Base-by-base conservation (phyloP, 768 basidiomycete genomes). In the Pleurotus cornucopiae region DNA sequence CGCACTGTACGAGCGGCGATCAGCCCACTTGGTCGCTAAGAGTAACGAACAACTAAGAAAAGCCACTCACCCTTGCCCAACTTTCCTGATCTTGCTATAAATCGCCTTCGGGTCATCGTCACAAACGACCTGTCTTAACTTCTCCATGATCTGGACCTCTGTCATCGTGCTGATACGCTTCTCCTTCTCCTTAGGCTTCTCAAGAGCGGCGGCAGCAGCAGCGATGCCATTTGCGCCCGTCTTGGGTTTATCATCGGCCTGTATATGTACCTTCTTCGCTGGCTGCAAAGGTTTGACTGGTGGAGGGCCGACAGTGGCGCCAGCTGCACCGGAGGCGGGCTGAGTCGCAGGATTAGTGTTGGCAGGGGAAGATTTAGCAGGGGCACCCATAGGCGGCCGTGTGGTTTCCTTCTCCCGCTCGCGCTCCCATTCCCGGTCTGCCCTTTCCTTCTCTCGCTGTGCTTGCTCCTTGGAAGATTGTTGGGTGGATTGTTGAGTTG, bases 101-200 rank as follows among this genome's bases (percentile, higher is more conserved):
- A 96, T 67, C 62, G 78, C 64, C 72, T 91, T 94, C 20, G 96
- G 96, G 68, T 98, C 96, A 18, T 92, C 87, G 43, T 82, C 75
- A 43, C 80, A 85, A 46, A 98, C 95, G 0, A 98, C 94, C 60
- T 85, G 84, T 61, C 93, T 78, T 62, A 99, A 76, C 73, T 96
- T 97, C 68, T 95, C 92, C 95, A 98, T 97, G 63, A 98, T 95
- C 75, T 99, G 96, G 48, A 88, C 89, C 72, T 99, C 96, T 49
- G 89, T 90, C 91, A 99, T 92, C 39, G 94, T 91, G 61, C 91
- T 94, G 63, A 98, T 96, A 59, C 96, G 81, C 73, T 93, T 89
- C 71, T 95, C 85, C 71, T 90, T 87, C 66, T 91, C 84, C 69
- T 88, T 89, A 54, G 85, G 81, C 69, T 83, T 86, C 67, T 89